Evolutionary conservation across 805 yeast species (phyloP), one percentile per base, ranked within the genome.

Genomic region (Candida ponderosae): DNA sequence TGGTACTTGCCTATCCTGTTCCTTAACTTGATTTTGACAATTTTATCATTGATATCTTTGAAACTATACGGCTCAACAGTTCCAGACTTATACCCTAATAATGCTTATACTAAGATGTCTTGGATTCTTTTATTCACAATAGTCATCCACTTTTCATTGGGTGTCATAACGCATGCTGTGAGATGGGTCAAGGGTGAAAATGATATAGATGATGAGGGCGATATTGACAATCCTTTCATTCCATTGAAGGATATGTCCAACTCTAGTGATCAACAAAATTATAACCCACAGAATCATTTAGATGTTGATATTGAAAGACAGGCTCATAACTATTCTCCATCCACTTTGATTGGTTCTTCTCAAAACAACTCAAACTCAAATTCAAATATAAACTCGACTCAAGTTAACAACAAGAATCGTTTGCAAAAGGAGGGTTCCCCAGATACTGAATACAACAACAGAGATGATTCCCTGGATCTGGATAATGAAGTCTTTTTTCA

Each of bases 81-180:
- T 18, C 81, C 84, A 0, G 66, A 71, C 38, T 63, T 86, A 48
- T 90, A 86, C 55, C 95, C 95, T 1, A 66, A 71, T 30, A 85
- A 85, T 53, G 80, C 82, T 1, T 88, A 88, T 58, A 61, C 74
- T 13, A 72, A 69, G 49, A 76, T 84, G 76, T 70, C 82, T 18
- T 63, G 72, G 52, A 71, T 83, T 10, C 59, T 87, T 40, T 58
- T 81, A 10, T 53, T 79, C 35, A 56, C 76, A 10, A 57, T 78
- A 2, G 40, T 70, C 2, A 58, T 65, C 3, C 95, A 85, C 45
- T 74, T 71, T 51, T 42, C 65, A 11, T 53, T 75, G 15, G 79
- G 87, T 0, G 46, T 79, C 6, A 50, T 81, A 26, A 59, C 66
- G 34, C 57, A 65, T 10, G 69, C 76, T 3, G 59, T 71, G 16